phyloP scores from a whole-genome alignment of 495 filamentous ascomycete genomes.

The Penicillium goetzii region DNA sequence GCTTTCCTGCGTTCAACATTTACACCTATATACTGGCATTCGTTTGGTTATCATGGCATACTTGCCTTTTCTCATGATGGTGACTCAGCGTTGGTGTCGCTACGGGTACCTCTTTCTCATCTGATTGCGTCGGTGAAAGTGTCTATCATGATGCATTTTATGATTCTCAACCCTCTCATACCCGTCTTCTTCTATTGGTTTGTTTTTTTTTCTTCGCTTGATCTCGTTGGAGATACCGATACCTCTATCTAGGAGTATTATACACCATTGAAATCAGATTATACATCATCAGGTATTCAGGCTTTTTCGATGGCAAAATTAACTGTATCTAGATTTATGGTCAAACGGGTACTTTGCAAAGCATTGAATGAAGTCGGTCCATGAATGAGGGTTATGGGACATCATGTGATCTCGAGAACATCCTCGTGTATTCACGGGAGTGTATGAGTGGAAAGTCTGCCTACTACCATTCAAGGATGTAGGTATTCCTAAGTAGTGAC shows the following conservation, averaged over 20 bases:
- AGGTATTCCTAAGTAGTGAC: background rate
- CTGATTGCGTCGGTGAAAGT: slow-evolving; percentile 5
- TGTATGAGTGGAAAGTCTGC: background rate
- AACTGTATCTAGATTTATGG: background rate
- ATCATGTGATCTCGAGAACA: slow-evolving; percentile 4
- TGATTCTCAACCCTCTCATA: slow-evolving; percentile 21
- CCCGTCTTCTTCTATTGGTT: slow-evolving; percentile 11
- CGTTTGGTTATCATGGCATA: slow-evolving; percentile 10
- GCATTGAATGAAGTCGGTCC: background rate
- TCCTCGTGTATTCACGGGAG: background rate
- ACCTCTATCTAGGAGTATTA: slow-evolving; percentile 9
- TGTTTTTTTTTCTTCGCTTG: background rate
- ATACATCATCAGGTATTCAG: background rate
- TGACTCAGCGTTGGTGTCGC: background rate
- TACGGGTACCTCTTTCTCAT: slow-evolving; percentile 10
- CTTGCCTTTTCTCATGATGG: background rate
- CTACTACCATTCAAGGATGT: background rate
- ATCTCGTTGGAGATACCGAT: slow-evolving; percentile 16
- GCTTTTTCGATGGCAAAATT: background rate
- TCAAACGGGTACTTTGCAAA: background rate
- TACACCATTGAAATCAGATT: slow-evolving; percentile 9
- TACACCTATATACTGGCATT: slow-evolving; percentile 14
- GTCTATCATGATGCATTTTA: slow-evolving; percentile 22
- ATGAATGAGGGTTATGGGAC: background rate
- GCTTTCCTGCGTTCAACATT: slow-evolving; percentile 1